These are phyloP conservation scores for Trichosporon sp. DNA, from an alignment of 1,284 basidiomycete species.

Conservation along the genomic window DNA sequence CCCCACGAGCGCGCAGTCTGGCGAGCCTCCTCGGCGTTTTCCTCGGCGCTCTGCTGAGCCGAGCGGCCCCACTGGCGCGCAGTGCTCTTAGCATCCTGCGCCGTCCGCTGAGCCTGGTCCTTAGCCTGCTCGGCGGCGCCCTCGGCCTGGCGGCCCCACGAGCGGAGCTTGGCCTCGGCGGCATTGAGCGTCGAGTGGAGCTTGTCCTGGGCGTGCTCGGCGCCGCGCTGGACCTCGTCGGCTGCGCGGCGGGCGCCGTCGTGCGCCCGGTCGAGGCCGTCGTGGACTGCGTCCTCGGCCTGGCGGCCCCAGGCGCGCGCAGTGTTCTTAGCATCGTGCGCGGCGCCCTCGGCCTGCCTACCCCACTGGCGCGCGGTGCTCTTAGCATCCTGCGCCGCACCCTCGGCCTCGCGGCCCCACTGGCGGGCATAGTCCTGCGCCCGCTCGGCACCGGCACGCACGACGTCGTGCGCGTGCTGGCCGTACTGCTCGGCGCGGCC, in stretches of 20 bases:
- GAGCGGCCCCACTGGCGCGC: neutral
- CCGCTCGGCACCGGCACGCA: neutral
- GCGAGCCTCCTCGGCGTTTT: no score
- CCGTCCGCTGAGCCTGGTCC: neutral
- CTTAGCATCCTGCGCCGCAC: neutral
- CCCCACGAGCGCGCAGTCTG: neutral
- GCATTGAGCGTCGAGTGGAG: neutral
- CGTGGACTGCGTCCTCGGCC: neutral
- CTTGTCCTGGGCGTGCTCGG: neutral
- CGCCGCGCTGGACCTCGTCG: neutral
- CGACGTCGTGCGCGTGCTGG: neutral
- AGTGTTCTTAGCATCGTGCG: neutral
- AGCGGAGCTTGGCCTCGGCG: neutral
- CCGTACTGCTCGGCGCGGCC: neutral
- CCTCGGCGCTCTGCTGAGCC: no score
- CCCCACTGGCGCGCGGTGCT: no score
- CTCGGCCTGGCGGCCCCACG: no score
- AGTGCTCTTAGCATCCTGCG: neutral
- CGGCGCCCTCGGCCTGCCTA: no score
- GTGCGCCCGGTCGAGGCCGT: neutral
- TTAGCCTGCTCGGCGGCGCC: neutral
- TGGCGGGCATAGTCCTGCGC: neutral
- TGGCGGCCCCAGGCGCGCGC: neutral
- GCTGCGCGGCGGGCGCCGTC: neutral
- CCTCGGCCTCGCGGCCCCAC: neutral